Conservation (phyloP, 1,139 yeast genomes). For the Pichia sp. region DNA sequence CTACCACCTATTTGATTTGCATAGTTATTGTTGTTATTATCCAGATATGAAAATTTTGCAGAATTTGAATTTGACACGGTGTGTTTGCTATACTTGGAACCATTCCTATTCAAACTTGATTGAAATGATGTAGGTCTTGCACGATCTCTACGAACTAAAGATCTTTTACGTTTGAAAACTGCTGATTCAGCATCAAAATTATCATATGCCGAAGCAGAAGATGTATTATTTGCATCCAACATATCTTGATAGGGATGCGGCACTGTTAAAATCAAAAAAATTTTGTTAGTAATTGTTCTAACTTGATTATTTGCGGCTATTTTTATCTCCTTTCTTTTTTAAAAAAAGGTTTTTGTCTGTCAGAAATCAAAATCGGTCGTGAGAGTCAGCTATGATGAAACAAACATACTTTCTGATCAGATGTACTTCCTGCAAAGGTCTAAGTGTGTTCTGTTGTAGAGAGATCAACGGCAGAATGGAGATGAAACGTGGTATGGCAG, state of each 20-base stretch:
- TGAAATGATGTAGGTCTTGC: constrained; percentile 25
- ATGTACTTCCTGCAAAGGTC: no score
- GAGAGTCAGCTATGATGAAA: no score
- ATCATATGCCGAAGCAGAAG: constrained; percentile 5
- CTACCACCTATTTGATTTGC: neutral
- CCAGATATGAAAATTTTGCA: constrained; percentile 4
- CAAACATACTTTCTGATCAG: no score
- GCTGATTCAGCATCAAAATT: constrained; percentile 42
- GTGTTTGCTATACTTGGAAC: constrained; percentile 5
- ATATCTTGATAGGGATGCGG: constrained; percentile 12
- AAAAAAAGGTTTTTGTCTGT: no score
- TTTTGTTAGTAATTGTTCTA: constrained; percentile 8
- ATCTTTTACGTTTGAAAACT: constrained; percentile 40
- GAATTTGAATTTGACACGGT: constrained; percentile 5
- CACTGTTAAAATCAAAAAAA: constrained; percentile 5
- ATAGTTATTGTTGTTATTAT: neutral
- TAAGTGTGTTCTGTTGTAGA: no score
- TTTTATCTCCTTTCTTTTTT: no score
- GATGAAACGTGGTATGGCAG: no score
- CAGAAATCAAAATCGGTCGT: no score
- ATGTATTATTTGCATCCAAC: neutral
- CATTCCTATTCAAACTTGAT: constrained; percentile 4
- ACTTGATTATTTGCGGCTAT: no score
- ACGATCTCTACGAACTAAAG: constrained; percentile 48
- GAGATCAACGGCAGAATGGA: no score